These are phyloP conservation scores for Cutaneotrichosporon sp. DNA, from an alignment of 1,284 basidiomycete genomes.

Conservation along the genomic window DNA sequence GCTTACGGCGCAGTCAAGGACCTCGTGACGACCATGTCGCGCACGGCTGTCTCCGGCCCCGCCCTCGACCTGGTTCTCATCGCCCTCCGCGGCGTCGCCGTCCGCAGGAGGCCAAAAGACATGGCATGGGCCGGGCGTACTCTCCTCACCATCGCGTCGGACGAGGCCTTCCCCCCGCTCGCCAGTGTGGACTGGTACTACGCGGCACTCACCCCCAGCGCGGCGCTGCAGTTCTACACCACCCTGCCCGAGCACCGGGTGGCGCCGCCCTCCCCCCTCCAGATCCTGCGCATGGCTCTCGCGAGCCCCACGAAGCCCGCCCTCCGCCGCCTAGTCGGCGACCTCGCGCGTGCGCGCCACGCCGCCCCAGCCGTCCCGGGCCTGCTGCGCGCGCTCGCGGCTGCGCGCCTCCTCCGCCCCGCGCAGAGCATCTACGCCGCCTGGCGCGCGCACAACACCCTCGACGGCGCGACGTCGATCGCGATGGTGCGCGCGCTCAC, in stretches of 20 bases:
- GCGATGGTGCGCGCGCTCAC: constrained; percentile 19
- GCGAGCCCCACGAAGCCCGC: constrained; percentile 4
- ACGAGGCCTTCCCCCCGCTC: constrained; percentile 22
- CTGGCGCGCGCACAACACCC: not conserved
- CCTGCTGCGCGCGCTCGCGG: constrained; percentile 17
- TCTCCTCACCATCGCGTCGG: constrained; percentile 15
- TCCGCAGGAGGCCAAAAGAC: not conserved
- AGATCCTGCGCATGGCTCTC: constrained; percentile 18
- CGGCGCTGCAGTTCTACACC: constrained; percentile 21
- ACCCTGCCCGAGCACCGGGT: constrained; percentile 9
- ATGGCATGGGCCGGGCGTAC: constrained; percentile 13
- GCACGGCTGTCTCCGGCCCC: not conserved
- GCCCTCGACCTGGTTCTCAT: constrained; percentile 20
- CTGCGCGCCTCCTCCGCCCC: constrained; percentile 15
- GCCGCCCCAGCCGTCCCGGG: constrained; percentile 14
- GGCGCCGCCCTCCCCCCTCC: constrained; percentile 6
- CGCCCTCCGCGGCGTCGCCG: constrained; percentile 12
- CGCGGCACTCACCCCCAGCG: constrained; percentile 2
- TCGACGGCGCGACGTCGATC: constrained; percentile 16
- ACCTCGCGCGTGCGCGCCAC: constrained; percentile 8
- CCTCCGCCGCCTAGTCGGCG: constrained; percentile 11
- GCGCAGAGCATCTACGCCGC: constrained; percentile 5
- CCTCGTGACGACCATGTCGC: constrained; percentile 23
- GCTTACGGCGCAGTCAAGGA: constrained; percentile 18
- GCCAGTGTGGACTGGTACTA: constrained; percentile 14